phyloP scores from a whole-genome alignment of 2,329 filamentous ascomycete genomes.

The Arachnomyces sp. region DNA sequence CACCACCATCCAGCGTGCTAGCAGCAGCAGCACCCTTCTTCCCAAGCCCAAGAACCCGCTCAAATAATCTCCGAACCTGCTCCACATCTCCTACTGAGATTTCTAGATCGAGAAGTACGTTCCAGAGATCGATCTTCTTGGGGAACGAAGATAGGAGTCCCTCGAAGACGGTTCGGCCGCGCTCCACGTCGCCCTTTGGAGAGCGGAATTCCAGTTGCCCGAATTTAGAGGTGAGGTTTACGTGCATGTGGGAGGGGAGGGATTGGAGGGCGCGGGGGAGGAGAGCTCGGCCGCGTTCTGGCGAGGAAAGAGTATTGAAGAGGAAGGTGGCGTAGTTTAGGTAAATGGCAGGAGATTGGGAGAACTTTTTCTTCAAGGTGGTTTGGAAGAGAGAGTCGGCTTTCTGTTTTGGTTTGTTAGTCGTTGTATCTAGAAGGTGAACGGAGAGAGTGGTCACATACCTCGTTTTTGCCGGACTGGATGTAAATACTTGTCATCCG shows the following conservation, averaged over 20 bases:
- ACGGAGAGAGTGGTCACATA: constrained; percentile 40
- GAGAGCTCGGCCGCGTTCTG: constrained; percentile 68
- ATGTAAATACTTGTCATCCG: constrained; percentile 91
- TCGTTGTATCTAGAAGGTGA: not conserved
- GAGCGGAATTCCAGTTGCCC: constrained; percentile 87
- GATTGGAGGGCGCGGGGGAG: constrained; percentile 79
- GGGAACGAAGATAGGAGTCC: constrained; percentile 75
- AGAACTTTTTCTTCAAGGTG: constrained; percentile 87
- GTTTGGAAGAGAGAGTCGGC: constrained; percentile 81
- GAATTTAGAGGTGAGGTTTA: constrained; percentile 76
- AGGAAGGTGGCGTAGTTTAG: constrained; percentile 93
- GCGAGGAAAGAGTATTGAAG: constrained; percentile 61
- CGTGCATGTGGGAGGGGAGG: constrained; percentile 61
- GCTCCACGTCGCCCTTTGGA: constrained; percentile 72
- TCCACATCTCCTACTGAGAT: constrained; percentile 53
- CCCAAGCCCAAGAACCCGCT: constrained; percentile 55
- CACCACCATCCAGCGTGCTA: constrained; percentile 32
- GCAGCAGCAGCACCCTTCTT: constrained; percentile 29
- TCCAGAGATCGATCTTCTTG: constrained; percentile 89
- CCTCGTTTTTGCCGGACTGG: constrained; percentile 74
- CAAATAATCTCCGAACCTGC: constrained; percentile 69
- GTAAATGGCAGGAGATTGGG: constrained; percentile 73
- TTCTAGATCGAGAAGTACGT: constrained; percentile 77
- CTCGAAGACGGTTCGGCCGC: constrained; percentile 90
- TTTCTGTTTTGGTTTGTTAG: constrained; percentile 50